Evolutionary conservation across 805 yeast species (phyloP).

Genomic region (Wickerhamomyces bovis): DNA sequence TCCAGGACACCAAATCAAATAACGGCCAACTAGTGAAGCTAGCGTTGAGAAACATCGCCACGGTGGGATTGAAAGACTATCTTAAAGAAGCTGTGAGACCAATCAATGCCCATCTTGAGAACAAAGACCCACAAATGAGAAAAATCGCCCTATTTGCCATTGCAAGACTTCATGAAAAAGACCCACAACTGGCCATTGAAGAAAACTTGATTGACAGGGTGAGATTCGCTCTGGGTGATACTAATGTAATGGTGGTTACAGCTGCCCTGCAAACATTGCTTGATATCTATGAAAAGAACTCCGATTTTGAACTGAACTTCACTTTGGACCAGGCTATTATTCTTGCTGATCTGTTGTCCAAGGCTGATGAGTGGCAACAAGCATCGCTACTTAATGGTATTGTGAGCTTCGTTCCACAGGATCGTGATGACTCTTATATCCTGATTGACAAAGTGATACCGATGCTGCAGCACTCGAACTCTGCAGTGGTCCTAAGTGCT

Average conservation of each 20-base stretch:
- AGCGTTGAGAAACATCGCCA: constrained; percentile 57
- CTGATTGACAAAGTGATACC: constrained; percentile 64
- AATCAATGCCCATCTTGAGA: constrained; percentile 33
- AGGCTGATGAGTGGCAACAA: constrained; percentile 59
- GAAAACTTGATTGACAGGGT: constrained; percentile 41
- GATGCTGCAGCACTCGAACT: constrained; percentile 70
- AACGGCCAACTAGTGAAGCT: constrained; percentile 48
- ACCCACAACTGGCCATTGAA: constrained; percentile 38
- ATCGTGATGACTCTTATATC: constrained; percentile 55
- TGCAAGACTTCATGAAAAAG: constrained; percentile 57
- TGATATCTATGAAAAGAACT: constrained; percentile 55
- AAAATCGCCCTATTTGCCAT: constrained; percentile 67
- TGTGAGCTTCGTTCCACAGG: constrained; percentile 64
- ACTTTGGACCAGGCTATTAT: constrained; percentile 41
- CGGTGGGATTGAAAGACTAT: constrained; percentile 51
- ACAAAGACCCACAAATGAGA: constrained; percentile 53
- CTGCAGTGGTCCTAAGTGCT: constrained; percentile 76
- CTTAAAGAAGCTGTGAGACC: constrained; percentile 38
- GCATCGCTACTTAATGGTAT: constrained; percentile 59
- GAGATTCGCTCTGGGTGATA: constrained; percentile 50
- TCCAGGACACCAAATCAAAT: constrained; percentile 44
- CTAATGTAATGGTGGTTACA: constrained; percentile 55
- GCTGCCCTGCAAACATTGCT: constrained; percentile 64
- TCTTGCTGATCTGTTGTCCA: constrained; percentile 29
- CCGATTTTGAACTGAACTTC: constrained; percentile 44